Evolutionary conservation across 257 asterid genomes (phyloP).

Genomic region (Haberlea rhodopensis): DNA sequence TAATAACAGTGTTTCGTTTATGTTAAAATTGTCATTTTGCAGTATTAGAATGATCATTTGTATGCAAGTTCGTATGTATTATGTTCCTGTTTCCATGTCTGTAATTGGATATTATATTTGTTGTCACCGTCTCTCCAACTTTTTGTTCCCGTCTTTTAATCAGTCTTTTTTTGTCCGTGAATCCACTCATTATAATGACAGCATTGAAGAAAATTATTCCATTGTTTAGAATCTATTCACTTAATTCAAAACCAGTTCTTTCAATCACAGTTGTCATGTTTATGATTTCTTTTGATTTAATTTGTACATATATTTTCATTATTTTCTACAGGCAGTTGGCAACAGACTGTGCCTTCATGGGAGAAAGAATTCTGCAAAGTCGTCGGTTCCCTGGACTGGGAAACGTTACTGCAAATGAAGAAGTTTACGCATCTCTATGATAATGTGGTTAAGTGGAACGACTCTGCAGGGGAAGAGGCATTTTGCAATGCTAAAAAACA

Average conservation of each 20-base stretch:
- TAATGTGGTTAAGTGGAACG: slow-evolving; percentile 62
- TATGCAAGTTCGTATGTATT: background rate
- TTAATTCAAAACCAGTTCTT: background rate
- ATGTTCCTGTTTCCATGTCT: background rate
- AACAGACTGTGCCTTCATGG: slow-evolving; percentile 65
- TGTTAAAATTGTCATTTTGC: background rate
- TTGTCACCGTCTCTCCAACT: background rate
- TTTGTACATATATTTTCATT: slow-evolving; percentile 6
- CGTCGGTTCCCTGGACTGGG: slow-evolving; percentile 69
- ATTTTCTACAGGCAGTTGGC: slow-evolving; percentile 48
- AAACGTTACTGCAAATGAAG: slow-evolving; percentile 49
- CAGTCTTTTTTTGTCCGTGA: slow-evolving; percentile 2
- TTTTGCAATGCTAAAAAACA: slow-evolving; percentile 58
- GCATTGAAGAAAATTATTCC: background rate
- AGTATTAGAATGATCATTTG: background rate
- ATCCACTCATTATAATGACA: background rate
- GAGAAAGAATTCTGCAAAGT: slow-evolving; percentile 70
- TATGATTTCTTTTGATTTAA: background rate
- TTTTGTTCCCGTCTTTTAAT: background rate
- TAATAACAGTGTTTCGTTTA: background rate
- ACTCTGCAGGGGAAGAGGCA: slow-evolving; percentile 76
- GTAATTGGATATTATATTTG: background rate
- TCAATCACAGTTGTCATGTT: background rate
- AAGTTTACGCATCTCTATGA: slow-evolving; percentile 49
- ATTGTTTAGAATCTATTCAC: slow-evolving; percentile 1